Percentiles rank a stretch among this genome's conserved stretches.
phyloP scores from a whole-genome alignment of 2,329 filamentous ascomycete species.

The Botrytis deweyae region DNA sequence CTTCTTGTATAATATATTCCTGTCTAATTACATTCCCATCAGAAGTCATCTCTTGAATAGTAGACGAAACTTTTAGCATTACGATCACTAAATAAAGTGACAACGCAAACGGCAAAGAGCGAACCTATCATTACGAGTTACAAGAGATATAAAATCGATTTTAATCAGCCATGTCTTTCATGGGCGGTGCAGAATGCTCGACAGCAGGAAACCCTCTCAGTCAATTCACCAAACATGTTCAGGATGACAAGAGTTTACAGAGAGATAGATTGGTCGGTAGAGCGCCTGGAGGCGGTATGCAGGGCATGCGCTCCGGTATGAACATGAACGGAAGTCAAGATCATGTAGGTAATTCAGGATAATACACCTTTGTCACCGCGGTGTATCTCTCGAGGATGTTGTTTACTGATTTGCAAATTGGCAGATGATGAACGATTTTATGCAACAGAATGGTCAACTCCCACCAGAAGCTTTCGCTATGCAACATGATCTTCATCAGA shows the following conservation, averaged over 20 bases:
- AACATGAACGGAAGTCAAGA: conserved; percentile 60
- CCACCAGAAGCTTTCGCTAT: conserved; percentile 42
- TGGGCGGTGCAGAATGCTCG: conserved; percentile 94
- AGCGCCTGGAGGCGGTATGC: conserved; percentile 67
- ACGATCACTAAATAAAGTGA: neutral
- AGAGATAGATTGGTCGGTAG: conserved; percentile 81
- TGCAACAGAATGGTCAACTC: conserved; percentile 71
- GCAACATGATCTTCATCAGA: conserved; percentile 38
- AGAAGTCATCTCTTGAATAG: neutral
- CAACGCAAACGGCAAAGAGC: neutral
- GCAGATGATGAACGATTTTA: conserved; percentile 90
- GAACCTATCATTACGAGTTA: neutral
- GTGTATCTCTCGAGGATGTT: neutral
- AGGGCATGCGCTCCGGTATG: conserved; percentile 66
- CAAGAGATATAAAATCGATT: neutral
- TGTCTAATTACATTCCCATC: conserved; percentile 9
- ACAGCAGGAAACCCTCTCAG: conserved; percentile 93
- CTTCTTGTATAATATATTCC: conserved; percentile 20
- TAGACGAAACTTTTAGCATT: neutral
- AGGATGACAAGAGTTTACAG: conserved; percentile 93
- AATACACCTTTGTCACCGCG: neutral
- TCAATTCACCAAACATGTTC: conserved; percentile 95
- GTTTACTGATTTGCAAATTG: conserved; percentile 21
- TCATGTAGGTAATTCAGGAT: conserved; percentile 50
- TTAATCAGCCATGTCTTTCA: conserved; percentile 73